Evolutionary conservation across 2,329 filamentous ascomycete species (phyloP).

Genomic region (Aspergillus sp.): DNA sequence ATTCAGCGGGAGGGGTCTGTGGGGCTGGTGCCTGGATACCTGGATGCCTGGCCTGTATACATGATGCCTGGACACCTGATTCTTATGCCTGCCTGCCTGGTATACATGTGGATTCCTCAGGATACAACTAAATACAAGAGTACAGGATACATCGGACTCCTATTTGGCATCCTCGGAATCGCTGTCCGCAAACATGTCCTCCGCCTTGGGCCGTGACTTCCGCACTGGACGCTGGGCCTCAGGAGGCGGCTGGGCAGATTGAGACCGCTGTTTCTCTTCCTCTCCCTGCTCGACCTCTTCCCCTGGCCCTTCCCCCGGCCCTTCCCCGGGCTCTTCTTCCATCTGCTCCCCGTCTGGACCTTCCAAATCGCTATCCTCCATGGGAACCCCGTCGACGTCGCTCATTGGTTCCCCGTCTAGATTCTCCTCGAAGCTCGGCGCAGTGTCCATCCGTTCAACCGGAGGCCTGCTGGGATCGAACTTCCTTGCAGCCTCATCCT

Average conservation of each 20-base stretch:
- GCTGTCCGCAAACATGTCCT: constrained; percentile 80
- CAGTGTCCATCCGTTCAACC: constrained; percentile 24
- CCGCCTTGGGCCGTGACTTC: constrained; percentile 61
- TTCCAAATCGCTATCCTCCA: constrained; percentile 44
- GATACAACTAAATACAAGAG: background rate
- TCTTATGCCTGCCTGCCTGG: background rate
- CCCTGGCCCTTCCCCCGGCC: constrained; percentile 13
- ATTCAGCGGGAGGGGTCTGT: background rate
- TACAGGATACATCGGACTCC: too few species aligned
- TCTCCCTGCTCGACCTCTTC: constrained; percentile 11
- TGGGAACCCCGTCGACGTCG: constrained; percentile 36
- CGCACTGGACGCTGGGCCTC: constrained; percentile 24
- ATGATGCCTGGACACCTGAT: too few species aligned
- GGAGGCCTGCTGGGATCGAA: constrained; percentile 19
- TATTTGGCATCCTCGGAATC: constrained; percentile 44
- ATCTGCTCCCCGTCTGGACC: constrained; percentile 39
- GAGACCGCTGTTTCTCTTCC: constrained; percentile 12
- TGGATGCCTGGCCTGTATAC: too few species aligned
- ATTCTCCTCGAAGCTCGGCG: constrained; percentile 33
- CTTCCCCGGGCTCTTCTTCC: constrained; percentile 34
- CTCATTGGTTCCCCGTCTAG: constrained; percentile 34
- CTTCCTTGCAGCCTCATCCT: constrained; percentile 25
- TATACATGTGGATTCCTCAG: background rate
- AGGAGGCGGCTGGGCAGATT: constrained; percentile 15
- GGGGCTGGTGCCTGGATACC: background rate